Evolutionary conservation across 208 protist species (phyloP), one percentile per base, ranked within the genome.

Genomic region (Acanthamoeba lenticulata): DNA sequence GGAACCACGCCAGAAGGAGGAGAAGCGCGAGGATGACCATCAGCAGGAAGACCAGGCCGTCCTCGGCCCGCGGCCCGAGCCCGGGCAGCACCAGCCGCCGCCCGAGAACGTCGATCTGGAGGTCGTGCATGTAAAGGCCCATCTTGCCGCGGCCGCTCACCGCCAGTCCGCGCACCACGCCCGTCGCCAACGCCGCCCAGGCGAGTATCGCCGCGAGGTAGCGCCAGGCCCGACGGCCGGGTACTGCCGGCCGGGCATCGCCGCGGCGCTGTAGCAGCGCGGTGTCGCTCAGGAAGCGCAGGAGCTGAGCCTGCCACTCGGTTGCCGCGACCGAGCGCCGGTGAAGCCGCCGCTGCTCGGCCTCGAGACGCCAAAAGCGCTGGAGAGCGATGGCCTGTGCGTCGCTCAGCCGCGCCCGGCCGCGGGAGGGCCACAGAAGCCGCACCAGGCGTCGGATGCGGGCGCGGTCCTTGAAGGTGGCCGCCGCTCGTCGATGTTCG

Each of bases 321-420:
- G 44, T 86, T 4, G 34, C 17, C 2, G 19, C 27, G 5, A 44
- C 24, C 44, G 77, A 86, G 7, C 77, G 77, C 29, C 57, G 52
- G 77, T 21, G 29, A 6, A 4, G 77, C 38, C 24, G n/a, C 40
- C 13, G 29, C 45, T 86, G 77, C 45, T 86, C n/a, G n/a, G 40
- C 34, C 77, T 86, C 77, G 77, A 86, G 77, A 13, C 45, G 77
- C 77, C 77, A 86, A 44, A 86, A 86, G 42, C 57, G 77, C 9
- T 24, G 44, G 7, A 57, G 44, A 3, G 77, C 77, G 38, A 86
- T 60, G 40, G 5, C 44, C 44, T 86, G 42, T 2, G 52, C 69
- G 69, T 44, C 29, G 29, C 6, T 9, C 29, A 17, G 29, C 29
- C 29, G 60, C 27, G 52, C 15, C 21, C 45, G 44, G 17, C 0